phyloP scores from a whole-genome alignment of 345 rosid species.

The sweet orange (Citrus sinensis) region DVS_A1.0 CM039167.1:9235501-9236000 shows the following conservation, averaged over 20 bases:
- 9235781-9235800: conserved; percentile 11
- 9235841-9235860: conserved; percentile 3
- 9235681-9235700: conserved; percentile 2
- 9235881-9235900: not conserved
- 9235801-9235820: conserved; percentile 13
- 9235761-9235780: conserved; percentile 18
- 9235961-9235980: not conserved
- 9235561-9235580: not conserved
- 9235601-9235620: too few species aligned
- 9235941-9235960: not conserved
- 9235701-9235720: not conserved
- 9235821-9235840: conserved; percentile 11
- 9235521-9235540: not conserved
- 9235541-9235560: not conserved
- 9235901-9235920: not conserved
- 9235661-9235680: conserved; percentile 23
- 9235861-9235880: not conserved
- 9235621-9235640: too few species aligned
- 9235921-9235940: not conserved
- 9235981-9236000: not conserved
- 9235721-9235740: not conserved
- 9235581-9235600: not conserved
- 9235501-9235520: conserved; percentile 30
- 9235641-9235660: conserved; percentile 34
- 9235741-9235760: conserved; percentile 6